Conservation (phyloP, 768 basidiomycete species). For the Tremella mesenterica region DNA sequence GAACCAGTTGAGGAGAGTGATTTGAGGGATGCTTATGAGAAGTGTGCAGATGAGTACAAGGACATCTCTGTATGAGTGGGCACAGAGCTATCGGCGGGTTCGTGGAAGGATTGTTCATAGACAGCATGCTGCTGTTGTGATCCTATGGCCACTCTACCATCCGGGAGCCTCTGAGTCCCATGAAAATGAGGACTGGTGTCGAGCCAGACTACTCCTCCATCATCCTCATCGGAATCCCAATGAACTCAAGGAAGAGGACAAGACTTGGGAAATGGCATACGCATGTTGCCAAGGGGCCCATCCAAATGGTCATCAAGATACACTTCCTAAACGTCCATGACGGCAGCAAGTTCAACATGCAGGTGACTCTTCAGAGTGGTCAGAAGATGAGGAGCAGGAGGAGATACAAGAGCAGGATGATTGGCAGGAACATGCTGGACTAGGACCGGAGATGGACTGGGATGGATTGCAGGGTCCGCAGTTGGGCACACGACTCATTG, state of each 20-base stretch:
- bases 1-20: neutral
- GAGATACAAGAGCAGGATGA: neutral
- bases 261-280: neutral
- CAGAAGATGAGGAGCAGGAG: neutral
- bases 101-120: neutral
- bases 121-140: neutral
- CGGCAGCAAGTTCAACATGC: neutral
- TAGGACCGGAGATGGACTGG: neutral
- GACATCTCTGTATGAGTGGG: neutral
- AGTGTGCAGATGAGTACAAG: neutral
- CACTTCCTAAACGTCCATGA: neutral
- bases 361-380: neutral
- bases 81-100: neutral
- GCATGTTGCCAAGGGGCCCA: too few species aligned
- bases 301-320: neutral
- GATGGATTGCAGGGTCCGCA: neutral
- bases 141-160: neutral
- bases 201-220: neutral
- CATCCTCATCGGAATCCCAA: neutral
- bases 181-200: conserved; percentile 1
- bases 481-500: neutral
- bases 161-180: neutral
- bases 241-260: neutral
- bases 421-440: neutral
- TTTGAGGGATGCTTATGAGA: neutral